Evolutionary conservation across 2,329 filamentous ascomycete species (phyloP), one percentile per base, ranked within the genome.

Genomic region (Talaromyces albobiverticillius): DNA sequence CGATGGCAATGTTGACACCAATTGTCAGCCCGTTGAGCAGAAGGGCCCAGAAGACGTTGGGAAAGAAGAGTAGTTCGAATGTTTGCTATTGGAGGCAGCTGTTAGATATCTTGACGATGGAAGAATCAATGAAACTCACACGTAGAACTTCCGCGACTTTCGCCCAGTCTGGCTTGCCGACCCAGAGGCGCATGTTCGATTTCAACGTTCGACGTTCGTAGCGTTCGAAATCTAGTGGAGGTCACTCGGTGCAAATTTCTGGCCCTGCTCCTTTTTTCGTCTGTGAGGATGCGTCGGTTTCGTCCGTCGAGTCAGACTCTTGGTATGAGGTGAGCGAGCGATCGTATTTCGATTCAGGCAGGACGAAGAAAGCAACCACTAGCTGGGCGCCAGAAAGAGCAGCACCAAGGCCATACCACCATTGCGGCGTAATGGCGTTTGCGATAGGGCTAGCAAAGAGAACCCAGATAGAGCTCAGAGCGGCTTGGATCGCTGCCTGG

Each of bases 391-490:
- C 72, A 1, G 64, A 59, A 1, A 77, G 57, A 1, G 66, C 67
- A 3, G 67, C 70, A 1, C 72, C 74, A 4, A 78, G 63, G 1
- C 68, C 67, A 41, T 78, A 78, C 76, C 76, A 78, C 42, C 74
- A 71, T 2, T 64, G 56, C 0, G 73, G 68, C 0, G 72, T 73
- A 6, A 77, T 73, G 0, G 66, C 70, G 0, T 61, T 69, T 2
- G 74, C 73, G 36, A 78, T 76, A 2, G 72, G 72, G 4, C 71
- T 71, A 1, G 75, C 73, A 40, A 73, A 72, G 0, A 78, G 63
- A 0, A 68, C 63, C 54, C 65, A 72, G 3, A 74, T 60, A 0
- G 73, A 67, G 1, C 68, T 70, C 4, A 74, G 56, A 14, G 71
- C 67, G 3, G 71, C 70, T 43, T 77, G 73, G 9, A 71, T 69